phyloP scores from a whole-genome alignment of 768 basidiomycete genomes.

The Vararia minispora region DNA sequence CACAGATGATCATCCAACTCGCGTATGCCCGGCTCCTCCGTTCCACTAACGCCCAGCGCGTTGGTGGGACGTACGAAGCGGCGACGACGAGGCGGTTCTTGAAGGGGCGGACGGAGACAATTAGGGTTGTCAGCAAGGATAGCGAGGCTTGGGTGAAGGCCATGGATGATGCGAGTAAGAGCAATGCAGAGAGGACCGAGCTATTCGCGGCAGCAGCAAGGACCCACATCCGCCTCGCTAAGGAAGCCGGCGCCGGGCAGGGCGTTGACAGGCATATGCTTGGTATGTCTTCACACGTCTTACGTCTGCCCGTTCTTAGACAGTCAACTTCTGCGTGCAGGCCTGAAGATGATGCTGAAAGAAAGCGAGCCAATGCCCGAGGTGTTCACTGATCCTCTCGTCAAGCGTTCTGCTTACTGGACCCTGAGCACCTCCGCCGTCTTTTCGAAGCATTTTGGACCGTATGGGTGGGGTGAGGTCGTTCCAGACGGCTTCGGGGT shows the following conservation, averaged over 20 bases:
- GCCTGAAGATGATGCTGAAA: slow-evolving; percentile 57
- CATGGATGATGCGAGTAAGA: slow-evolving; percentile 47
- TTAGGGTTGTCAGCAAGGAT: slow-evolving; percentile 71
- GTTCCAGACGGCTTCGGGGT: slow-evolving; percentile 92
- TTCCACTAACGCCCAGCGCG: slow-evolving; percentile 29
- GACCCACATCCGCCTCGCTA: slow-evolving; percentile 58
- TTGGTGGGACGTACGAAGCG: slow-evolving; percentile 87
- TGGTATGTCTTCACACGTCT: slow-evolving; percentile 32
- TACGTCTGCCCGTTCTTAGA: background rate
- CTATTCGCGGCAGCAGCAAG: slow-evolving; percentile 51
- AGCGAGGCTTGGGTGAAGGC: slow-evolving; percentile 65
- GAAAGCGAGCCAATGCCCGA: slow-evolving; percentile 55
- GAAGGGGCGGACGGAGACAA: slow-evolving; percentile 91
- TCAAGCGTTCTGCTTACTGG: slow-evolving; percentile 68
- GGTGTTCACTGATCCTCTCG: slow-evolving; percentile 69
- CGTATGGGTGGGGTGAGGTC: slow-evolving; percentile 94
- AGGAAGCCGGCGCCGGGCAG: slow-evolving; percentile 48
- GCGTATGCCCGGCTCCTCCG: slow-evolving; percentile 69
- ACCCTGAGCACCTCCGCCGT: slow-evolving; percentile 84
- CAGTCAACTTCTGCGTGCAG: slow-evolving; percentile 23
- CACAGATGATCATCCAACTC: slow-evolving; percentile 85
- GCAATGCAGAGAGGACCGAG: slow-evolving; percentile 31
- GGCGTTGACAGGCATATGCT: slow-evolving; percentile 87
- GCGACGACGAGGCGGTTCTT: slow-evolving; percentile 82
- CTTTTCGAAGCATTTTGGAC: slow-evolving; percentile 73